Base-by-base conservation (phyloP, 2,329 filamentous ascomycete genomes). In the Pseudocercospora crystallina region DNA sequence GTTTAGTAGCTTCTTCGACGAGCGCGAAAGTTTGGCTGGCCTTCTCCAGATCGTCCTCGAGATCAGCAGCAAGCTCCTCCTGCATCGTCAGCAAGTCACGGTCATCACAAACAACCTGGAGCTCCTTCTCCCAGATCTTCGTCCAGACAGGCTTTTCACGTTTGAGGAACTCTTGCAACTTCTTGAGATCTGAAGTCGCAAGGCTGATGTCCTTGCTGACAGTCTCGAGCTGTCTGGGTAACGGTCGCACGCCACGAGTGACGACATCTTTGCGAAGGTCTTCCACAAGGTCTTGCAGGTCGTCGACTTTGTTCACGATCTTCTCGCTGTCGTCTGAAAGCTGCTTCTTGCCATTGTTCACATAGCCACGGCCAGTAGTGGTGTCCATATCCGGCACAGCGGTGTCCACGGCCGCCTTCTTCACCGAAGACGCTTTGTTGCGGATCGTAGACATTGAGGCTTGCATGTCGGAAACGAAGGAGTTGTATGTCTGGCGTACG, bases 81-180 rank as follows among this genome's bases (percentile, higher is more conserved):
- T 96, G 92, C 78, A 97, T 87, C 43, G 90, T 94, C 61, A 99
- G 82, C 71, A 96, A 85, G 66, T 97, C 92, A 60, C 91, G 85
- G 65, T 96, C 94, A 68, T 95, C 90, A 73, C 94, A 97, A 2
- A 99, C 92, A 45, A 92, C 86, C 70, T 97, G 90, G 39, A 99
- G 78, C 70, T 97, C 91, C 73, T 95, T 91, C 80, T 97, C 92
- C 94, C 94, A 99, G 58, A 97, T 95, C 81, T 96, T 96, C 47
- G 90, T 96, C 92, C 94, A 99, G 51, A 96, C 79, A 0, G 94
- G 94, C 71, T 96, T 96, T 79, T 99, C 94, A 40, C 83, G 82
- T 62, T 85, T 86, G 74, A 99, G 82, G 75, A 88, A 95, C 12
- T 96, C 91, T 67, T 96, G 89, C 80, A 99, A 86, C 73, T 89